Evolutionary conservation across 495 filamentous ascomycete species (phyloP).

Genomic region (Penicilliopsis zonata): DNA sequence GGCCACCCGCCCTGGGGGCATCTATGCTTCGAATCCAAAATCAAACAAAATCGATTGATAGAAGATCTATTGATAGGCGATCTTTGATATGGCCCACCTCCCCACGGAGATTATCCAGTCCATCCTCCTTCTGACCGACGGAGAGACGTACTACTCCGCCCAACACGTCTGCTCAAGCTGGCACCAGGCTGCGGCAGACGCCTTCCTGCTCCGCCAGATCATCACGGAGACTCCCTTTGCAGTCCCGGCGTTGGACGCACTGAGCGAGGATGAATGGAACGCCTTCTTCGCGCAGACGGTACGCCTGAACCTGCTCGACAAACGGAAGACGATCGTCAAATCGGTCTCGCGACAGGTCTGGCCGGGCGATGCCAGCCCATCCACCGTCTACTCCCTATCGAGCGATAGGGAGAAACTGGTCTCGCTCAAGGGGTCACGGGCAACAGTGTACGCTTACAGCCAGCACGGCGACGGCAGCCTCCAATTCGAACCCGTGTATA

Average conservation of each 20-base stretch:
- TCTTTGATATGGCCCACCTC: too few species aligned
- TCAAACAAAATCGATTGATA: too few species aligned
- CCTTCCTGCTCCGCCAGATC: constrained; percentile 6
- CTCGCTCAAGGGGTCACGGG: constrained; percentile 6
- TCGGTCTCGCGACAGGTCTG: constrained; percentile 2
- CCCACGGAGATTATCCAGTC: constrained; percentile 12
- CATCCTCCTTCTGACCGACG: constrained; percentile 6
- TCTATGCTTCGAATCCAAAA: too few species aligned
- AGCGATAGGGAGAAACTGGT: constrained; percentile 6
- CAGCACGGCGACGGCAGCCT: background rate
- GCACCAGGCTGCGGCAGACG: constrained; percentile 7
- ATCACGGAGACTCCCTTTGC: constrained; percentile 6
- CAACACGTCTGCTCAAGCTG: constrained; percentile 7
- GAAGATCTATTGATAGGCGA: too few species aligned
- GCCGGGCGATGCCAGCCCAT: constrained; percentile 4
- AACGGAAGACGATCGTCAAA: constrained; percentile 3
- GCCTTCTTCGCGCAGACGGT: constrained; percentile 6
- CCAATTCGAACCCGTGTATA: constrained; percentile 4
- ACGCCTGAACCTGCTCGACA: constrained; percentile 6
- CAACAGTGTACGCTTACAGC: constrained; percentile 2
- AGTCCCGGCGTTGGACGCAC: constrained; percentile 4
- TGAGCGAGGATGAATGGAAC: constrained; percentile 9
- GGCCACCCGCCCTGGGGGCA: too few species aligned
- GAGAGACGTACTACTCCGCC: constrained; percentile 8
- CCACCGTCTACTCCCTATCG: constrained; percentile 2